These are phyloP conservation scores for Haematococcus sp. DNA, from an alignment of 139 green algal genomes.

Conservation along the genomic window DNA sequence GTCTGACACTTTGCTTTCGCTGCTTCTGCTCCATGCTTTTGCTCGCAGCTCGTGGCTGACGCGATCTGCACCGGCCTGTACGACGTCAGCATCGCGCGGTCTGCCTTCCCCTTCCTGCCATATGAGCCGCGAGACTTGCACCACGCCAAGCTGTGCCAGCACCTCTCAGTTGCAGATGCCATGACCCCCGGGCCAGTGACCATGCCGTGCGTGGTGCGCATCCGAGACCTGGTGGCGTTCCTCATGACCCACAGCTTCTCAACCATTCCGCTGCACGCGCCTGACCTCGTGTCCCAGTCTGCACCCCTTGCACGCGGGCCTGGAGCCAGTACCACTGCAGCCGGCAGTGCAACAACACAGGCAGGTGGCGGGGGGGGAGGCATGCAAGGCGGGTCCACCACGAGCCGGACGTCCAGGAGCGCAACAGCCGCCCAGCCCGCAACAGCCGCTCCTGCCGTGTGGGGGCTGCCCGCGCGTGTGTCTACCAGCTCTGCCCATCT, in stretches of 20 bases:
- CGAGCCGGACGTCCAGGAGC: too few species aligned
- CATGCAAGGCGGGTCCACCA: too few species aligned
- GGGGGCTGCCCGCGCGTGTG: too few species aligned
- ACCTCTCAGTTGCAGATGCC: constrained; percentile 5
- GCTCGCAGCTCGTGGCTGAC: constrained; percentile 43
- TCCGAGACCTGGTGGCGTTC: constrained; percentile 11
- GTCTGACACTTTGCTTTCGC: too few species aligned
- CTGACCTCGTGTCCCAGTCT: not conserved
- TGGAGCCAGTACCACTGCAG: not conserved
- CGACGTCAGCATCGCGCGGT: constrained; percentile 23
- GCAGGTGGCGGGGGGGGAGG: not conserved
- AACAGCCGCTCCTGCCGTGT: too few species aligned
- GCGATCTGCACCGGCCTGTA: constrained; percentile 15
- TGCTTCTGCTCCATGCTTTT: not conserved
- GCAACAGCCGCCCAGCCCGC: too few species aligned
- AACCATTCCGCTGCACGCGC: constrained; percentile 8
- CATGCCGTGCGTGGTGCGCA: constrained; percentile 6
- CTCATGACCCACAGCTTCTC: not conserved
- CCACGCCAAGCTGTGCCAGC: constrained; percentile 2
- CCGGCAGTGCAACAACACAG: not conserved
- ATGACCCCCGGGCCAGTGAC: constrained; percentile 3
- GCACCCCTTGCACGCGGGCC: not conserved
- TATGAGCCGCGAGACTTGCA: not conserved
- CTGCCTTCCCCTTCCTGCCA: constrained; percentile 28
- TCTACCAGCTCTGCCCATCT: too few species aligned